Evolutionary conservation across 2,329 filamentous ascomycete species (phyloP), one percentile per base, ranked within the genome.

Genomic region (Pseudogymnoascus destructans): DNA sequence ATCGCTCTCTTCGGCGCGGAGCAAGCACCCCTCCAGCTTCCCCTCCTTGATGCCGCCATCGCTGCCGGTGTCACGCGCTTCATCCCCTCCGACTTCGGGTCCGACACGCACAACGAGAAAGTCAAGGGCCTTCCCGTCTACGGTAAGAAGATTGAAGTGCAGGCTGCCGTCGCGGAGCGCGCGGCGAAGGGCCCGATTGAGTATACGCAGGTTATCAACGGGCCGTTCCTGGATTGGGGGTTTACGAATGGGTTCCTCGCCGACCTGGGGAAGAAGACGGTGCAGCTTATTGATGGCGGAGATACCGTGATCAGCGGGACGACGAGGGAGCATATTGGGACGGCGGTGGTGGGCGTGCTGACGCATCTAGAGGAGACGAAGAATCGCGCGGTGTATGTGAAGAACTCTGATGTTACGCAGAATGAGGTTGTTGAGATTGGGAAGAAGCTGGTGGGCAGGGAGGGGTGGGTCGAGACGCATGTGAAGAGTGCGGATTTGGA

Each of bases 11-110:
- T 84, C 23, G 67, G 64, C 21, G 52, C 23, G 2, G 57, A 62
- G 5, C 66, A 64, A 1, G n/a, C 68, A 1, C 71, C 69, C 15
- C 70, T 70, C 3, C 81, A 85, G 66, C 68, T 69, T 11, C 68
- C 72, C 15, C 65, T 84, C 58, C 74, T 84, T 49, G 77, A 85
- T 55, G 82, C 81, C 1, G 75, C 80, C 11, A 73, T 79, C 46
- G 75, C 75, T 5, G 80, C 80, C 0, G 78, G 79, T 6, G 80
- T 85, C 5, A 74, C 79, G 63, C 75, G 80, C n/a, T 82, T 84
- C 70, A 70, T 85, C 25, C 80, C 81, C 1, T 78, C 78, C 2
- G 81, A 85, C 58, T 85, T 78, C 36, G 72, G 72, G 17, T 68
- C 68, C 6, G 66, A 73, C 66, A 64, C 74, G 70, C 65, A 73